Percentiles rank a stretch among this genome's conserved stretches.
Evolutionary conservation across 139 green algal species (phyloP).

Genomic region (Asterochloris sp.): DNA sequence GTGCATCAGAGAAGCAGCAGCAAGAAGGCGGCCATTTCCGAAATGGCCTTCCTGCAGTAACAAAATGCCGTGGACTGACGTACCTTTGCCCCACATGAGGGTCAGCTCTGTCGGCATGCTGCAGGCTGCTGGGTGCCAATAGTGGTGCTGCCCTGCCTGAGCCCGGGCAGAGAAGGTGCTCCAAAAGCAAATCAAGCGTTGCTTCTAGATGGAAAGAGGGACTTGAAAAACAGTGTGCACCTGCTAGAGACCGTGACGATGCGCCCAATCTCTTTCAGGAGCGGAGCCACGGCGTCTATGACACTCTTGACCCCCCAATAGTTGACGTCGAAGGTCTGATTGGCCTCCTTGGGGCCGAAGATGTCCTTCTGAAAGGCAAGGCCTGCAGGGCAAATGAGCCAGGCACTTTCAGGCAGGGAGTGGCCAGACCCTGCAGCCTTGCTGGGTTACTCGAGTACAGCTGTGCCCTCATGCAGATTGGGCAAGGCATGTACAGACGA

Average conservation of each 20-base stretch:
- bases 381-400: conserved; percentile 20
- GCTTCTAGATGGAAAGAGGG: no score
- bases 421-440: neutral
- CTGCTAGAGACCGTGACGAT: conserved; percentile 49
- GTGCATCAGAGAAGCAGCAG: no score
- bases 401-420: neutral
- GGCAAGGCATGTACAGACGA: neutral
- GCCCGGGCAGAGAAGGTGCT: no score
- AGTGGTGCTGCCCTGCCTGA: no score
- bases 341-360: conserved; percentile 61
- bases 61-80: no score
- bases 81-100: no score
- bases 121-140: no score
- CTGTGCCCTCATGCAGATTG: neutral
- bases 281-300: conserved; percentile 32
- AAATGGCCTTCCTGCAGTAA: no score
- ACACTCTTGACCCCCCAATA: conserved; percentile 36
- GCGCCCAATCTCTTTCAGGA: conserved; percentile 32
- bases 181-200: no score
- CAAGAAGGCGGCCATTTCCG: no score
- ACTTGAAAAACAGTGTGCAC: conserved; percentile 7
- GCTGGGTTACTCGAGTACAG: neutral
- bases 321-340: conserved; percentile 45
- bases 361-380: conserved; percentile 70
- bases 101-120: no score